Evolutionary conservation across 177 flowering plant species (phyloP), one percentile per base, ranked within the genome.

Genomic region (Vitis hybrid): DNA sequence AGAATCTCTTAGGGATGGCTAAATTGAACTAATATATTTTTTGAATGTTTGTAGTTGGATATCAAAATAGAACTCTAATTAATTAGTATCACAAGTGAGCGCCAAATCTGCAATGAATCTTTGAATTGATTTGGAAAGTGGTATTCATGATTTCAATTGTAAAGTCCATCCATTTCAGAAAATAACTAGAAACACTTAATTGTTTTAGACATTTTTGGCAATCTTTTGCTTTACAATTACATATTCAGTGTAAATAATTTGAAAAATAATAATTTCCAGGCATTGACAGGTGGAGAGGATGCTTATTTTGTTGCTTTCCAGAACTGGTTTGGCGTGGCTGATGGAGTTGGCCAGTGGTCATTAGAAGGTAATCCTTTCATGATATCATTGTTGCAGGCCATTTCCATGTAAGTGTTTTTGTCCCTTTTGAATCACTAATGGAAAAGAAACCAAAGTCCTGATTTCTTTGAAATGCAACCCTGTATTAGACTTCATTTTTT

Each of bases 241-340:
- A 19, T 22, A 16, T 50, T 59, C 70, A 48, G 50, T 67, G 67
- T 65, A 48, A 81, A 73, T 87, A 77, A 85, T 87, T 80, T 70
- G 69, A 79, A 50, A 75, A 79, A 74, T 82, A 83, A 84, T 79
- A 80, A 83, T 76, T 88, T 76, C 82, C 93, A 89, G 94, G 93
- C 83, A 62, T 86, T 82, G 83, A 77, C 93, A 85, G 94, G 94
- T 87, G 88, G 91, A 65, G 92, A 88, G 77, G 94, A 93, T 86
- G 91, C 94, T 61, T 88, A 76, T 71, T 89, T 93, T 74, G 71
- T 91, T 74, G 71, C 78, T 63, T 19, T 71, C 63, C 74, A 77
- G 29, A 81, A 79, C 66, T 90, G 93, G 92, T 70, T 93, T 50
- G 93, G 93, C 63, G 87, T 91, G 74, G 97, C 98, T 71, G 93